Percentiles rank a stretch among this genome's conserved stretches.
Conservation (phyloP, 768 basidiomycete species). For the Leccinum boreale region DNA sequence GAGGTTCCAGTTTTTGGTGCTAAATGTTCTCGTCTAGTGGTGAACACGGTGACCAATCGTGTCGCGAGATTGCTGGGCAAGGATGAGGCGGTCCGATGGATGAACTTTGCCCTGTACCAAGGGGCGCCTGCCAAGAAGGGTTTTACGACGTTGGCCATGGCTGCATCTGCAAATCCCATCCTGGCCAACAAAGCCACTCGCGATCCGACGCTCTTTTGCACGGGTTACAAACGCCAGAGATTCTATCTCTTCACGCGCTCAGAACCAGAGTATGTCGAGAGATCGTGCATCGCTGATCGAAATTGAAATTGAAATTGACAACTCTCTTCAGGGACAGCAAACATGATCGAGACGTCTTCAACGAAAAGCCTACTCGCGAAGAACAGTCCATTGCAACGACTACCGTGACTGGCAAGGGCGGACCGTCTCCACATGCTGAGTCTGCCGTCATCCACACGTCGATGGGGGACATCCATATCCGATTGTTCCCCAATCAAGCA, state of each 20-base stretch:
- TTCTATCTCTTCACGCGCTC: conserved; percentile 94
- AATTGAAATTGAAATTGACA: neutral
- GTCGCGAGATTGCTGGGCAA: conserved; percentile 87
- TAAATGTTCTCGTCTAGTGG: conserved; percentile 48
- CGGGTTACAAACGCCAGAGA: conserved; percentile 87
- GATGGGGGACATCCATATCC: conserved; percentile 87
- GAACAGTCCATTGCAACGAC: conserved; percentile 85
- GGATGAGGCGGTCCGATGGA: conserved; percentile 88
- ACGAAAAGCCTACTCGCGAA: conserved; percentile 94
- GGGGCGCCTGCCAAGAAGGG: conserved; percentile 89
- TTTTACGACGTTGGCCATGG: conserved; percentile 87
- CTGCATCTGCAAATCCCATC: conserved; percentile 92
- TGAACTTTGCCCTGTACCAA: conserved; percentile 89
- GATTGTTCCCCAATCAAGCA: conserved; percentile 85
- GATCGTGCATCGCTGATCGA: neutral
- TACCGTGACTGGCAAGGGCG: conserved; percentile 43
- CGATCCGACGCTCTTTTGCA: conserved; percentile 91
- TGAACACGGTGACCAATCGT: conserved; percentile 92
- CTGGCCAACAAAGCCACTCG: conserved; percentile 79
- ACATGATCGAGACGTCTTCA: conserved; percentile 95
- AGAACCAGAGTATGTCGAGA: conserved; percentile 77
- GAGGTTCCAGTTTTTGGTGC: neutral
- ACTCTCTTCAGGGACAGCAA: conserved; percentile 65
- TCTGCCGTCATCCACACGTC: conserved; percentile 93
- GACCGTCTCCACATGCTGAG: conserved; percentile 71